Conservation (phyloP, 169 alveolate species). For the Cryptosporidium tyzzeri region DNA sequence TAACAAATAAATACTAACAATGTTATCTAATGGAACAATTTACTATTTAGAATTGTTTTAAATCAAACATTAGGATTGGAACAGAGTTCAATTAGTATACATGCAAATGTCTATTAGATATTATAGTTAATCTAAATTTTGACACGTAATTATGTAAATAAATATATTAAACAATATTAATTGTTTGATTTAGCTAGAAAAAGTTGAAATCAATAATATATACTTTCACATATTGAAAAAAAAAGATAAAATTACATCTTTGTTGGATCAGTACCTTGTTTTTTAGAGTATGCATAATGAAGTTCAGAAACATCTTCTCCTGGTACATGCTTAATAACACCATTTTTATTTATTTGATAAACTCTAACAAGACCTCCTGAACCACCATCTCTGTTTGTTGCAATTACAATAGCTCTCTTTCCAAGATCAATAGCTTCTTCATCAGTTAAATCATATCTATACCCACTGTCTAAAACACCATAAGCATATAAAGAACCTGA, state of each 20-base stretch:
- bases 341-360: constrained; percentile 94
- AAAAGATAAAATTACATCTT: not conserved
- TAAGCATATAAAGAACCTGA: constrained; percentile 98
- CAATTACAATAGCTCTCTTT: constrained; percentile 97
- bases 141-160: not conserved
- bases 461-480: constrained; percentile 96
- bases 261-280: constrained; percentile 80
- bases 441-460: constrained; percentile 92
- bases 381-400: constrained; percentile 99
- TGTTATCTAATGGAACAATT: too few species aligned
- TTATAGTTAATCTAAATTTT: too few species aligned
- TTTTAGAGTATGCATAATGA: constrained; percentile 88
- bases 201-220: not conserved
- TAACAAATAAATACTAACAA: too few species aligned
- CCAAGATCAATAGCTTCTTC: constrained; percentile 98
- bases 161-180: too few species aligned
- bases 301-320: constrained; percentile 91
- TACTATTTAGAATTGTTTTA: too few species aligned
- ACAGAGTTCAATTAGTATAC: too few species aligned
- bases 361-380: constrained; percentile 99
- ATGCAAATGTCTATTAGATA: not conserved
- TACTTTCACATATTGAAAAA: not conserved
- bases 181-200: not conserved
- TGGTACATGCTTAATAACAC: constrained; percentile 92
- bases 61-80: not conserved